Base-by-base conservation (phyloP, 176 grass and related monocot species). In the Paspalum notatum region DNA sequence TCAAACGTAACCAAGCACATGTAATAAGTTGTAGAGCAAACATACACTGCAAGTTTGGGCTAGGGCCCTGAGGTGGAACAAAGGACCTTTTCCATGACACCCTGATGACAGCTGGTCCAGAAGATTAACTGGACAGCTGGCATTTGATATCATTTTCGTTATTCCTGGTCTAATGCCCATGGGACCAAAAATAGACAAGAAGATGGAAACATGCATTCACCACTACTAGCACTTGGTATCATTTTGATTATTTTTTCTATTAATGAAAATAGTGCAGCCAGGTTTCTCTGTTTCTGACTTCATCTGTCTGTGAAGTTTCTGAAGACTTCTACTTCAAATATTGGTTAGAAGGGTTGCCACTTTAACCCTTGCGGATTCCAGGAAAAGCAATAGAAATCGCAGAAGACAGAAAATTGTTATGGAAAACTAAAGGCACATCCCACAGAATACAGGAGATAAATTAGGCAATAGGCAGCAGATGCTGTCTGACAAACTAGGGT, bases 241-340 rank as follows among this genome's bases (percentile, higher is more conserved):
- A 94, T 85, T 92, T 94, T 94, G 56, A 98, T 94, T 77, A 94
- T 89, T 78, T 85, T 94, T 89, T 98, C 95, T 82, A 94, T 90
- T 71, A 98, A 86, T 24, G 95, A 89, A 85, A 98, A 98, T 66
- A 85, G 57, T 81, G 91, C 91, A 74, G 92, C 95, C 42, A 98
- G 86, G 86, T 66, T 89, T 82, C 71, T 87, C 59, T 98, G 88
- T 83, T 94, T 98, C 74, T 93, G 80, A 65, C 57, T 62, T 89
- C 86, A 76, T 87, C 71, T 66, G 26, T 77, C 80, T 84, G 82
- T 68, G 72, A 94, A 90, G 75, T 89, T 78, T 90, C 72, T 68
- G 86, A 77, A 46, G 84, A 86, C 62, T 93, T 92, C 42, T 91
- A 95, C 76, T 98, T 98, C 48, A 89, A 86, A 90, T 93, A 98